Evolutionary conservation across 2,329 filamentous ascomycete species (phyloP), one percentile per base, ranked within the genome.

Genomic region (Pseudocercospora crystallina): DNA sequence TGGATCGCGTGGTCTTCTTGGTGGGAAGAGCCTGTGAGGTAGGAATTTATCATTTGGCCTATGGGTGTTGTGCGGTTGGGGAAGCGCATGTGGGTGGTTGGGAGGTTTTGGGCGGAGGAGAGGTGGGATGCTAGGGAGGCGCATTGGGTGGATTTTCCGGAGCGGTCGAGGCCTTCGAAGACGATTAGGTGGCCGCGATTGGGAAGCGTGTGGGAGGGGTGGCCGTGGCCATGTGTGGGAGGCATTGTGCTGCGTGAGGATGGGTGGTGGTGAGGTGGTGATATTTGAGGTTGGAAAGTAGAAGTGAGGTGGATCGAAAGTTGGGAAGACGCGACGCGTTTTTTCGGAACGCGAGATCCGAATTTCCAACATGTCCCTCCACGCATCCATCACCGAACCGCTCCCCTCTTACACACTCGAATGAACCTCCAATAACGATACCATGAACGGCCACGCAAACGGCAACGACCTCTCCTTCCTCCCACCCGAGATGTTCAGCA

Each of bases 131-230:
- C 78, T 35, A 96, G 75, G 39, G 83, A 73, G 63, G 85, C 80
- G 61, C 89, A 91, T 79, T 96, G 91, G 31, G 90, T 95, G 15
- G 90, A 92, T 78, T 96, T 96, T 49, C 91, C 91, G 37, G 90
- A 90, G 58, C 90, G 83, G 65, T 96, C 91, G 55, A 96, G 78
- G 2, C 91, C 91, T 74, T 96, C 91, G 49, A 96, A 82, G 4
- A 92, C 87, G 46, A 96, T 81, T 30, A 96, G 80, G 10, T 85
- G 83, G 40, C 90, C 90, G 32, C 68, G 56, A 38, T 29, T 7
- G n/a, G 45, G 42, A n/a, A 34, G 26, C 0, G 29, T 48, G 45
- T 12, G 8, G 10, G 33, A 15, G 30, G 29, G 15, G 10, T 14
- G 5, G 8, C 31, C 13, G 29, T 20, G 7, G 47, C 29, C 26